Evolutionary conservation across 495 filamentous ascomycete genomes (phyloP).

Genomic region (Tricharina praecox): DNA sequence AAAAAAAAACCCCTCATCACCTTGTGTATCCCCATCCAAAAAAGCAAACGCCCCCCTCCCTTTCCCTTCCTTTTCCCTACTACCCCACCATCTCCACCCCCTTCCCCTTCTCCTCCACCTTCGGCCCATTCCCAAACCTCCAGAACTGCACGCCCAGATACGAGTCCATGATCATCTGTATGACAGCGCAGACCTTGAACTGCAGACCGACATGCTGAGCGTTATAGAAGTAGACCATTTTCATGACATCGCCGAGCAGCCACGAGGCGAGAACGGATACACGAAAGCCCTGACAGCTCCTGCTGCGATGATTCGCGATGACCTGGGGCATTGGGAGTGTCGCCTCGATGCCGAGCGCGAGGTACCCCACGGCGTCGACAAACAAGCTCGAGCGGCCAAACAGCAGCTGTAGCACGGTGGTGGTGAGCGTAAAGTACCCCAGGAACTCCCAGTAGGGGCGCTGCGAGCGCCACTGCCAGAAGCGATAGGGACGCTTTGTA

Average conservation of each 20-base stretch:
- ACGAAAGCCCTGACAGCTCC: constrained; percentile 79
- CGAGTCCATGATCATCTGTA: constrained; percentile 73
- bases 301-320: constrained; percentile 54
- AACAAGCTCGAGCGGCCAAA: constrained; percentile 53
- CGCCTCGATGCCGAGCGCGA: constrained; percentile 80
- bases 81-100: not conserved
- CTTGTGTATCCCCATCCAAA: too few species aligned
- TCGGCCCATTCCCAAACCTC: constrained; percentile 49
- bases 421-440: constrained; percentile 45
- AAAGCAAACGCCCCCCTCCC: too few species aligned
- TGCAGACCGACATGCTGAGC: constrained; percentile 62
- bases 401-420: constrained; percentile 55
- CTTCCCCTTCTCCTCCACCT: constrained; percentile 1
- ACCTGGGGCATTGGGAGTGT: constrained; percentile 82
- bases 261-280: constrained; percentile 71
- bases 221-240: constrained; percentile 84
- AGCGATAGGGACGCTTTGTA: constrained; percentile 56
- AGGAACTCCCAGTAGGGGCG: constrained; percentile 90
- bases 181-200: constrained; percentile 82
- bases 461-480: constrained; percentile 81
- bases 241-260: constrained; percentile 84
- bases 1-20: too few species aligned
- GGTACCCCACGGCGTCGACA: constrained; percentile 53
- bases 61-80: too few species aligned
- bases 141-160: constrained; percentile 74